Conservation (phyloP, 495 filamentous ascomycete species). For the Pyronema omphalodes region DNA sequence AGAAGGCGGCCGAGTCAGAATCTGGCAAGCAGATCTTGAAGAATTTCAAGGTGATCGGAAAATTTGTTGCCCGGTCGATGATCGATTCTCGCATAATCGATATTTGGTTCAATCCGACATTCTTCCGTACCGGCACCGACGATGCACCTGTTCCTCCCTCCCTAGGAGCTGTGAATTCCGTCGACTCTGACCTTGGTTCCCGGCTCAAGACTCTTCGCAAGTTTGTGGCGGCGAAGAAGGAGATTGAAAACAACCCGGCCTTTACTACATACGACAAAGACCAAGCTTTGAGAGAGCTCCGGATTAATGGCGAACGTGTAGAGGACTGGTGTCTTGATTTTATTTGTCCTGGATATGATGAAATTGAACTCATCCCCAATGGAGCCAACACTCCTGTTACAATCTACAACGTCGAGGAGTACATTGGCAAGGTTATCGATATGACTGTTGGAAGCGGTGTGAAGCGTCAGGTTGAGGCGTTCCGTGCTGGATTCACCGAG, state of each 20-base stretch:
- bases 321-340: slow-evolving; percentile 88
- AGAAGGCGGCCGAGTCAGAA: slow-evolving; percentile 51
- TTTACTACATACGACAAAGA: slow-evolving; percentile 51
- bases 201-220: slow-evolving; percentile 78
- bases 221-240: slow-evolving; percentile 65
- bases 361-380: slow-evolving; percentile 62
- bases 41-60: slow-evolving; percentile 84
- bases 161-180: slow-evolving; percentile 75
- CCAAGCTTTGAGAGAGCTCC: slow-evolving; percentile 44
- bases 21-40: slow-evolving; percentile 68
- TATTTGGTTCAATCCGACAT: slow-evolving; percentile 90
- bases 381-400: slow-evolving; percentile 59
- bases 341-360: slow-evolving; percentile 78
- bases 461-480: slow-evolving; percentile 73
- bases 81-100: slow-evolving; percentile 96
- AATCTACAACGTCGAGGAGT: slow-evolving; percentile 74
- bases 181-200: slow-evolving; percentile 69
- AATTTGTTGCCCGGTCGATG: slow-evolving; percentile 96
- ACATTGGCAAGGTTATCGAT: slow-evolving; percentile 79
- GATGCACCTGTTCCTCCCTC: slow-evolving; percentile 59
- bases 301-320: slow-evolving; percentile 51
- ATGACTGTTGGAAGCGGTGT: slow-evolving; percentile 80
- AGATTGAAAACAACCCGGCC: slow-evolving; percentile 48
- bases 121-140: slow-evolving; percentile 77
- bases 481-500: slow-evolving; percentile 79